Evolutionary conservation across 1,284 basidiomycete species (phyloP), one percentile per base, ranked within the genome.

Genomic region (Heterobasidion annosum): DNA sequence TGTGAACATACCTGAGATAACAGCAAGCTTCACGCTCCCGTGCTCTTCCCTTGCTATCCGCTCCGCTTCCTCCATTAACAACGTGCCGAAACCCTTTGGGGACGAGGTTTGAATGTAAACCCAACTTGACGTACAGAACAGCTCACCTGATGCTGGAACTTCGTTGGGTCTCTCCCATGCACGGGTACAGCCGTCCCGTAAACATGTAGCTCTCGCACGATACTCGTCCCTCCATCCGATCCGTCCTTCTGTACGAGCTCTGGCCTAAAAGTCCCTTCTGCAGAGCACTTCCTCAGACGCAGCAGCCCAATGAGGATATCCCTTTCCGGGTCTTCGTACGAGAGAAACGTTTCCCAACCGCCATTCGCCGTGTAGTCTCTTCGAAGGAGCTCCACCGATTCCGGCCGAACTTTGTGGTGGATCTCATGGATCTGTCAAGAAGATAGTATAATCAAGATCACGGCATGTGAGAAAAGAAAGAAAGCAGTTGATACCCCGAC

Each of bases 51-150:
- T 77, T n/a, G 97, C 94, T 72, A 99, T 99, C 59, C 93, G 79
- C 70, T 99, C 97, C 1, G 97, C 97, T 73, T 99, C 96, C 69
- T 99, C 97, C 97, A 99, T 99, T 57, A 99, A 73, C 57, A 99
- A 68, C 32, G 94, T 98, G 18, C 97, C 97, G 67, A 99, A 98
- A 8, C 97, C 97, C 80, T 92, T 70, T 49, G 64, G 15, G 19
- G 10, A 25, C 5, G 8, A 46, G 18, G 0, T 34, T 19, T 35
- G 18, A n/a, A 34, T n/a, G 5, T 25, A 33, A 33, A 33, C 18
- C 32, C 18, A 50, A 18, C 33, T 34, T n/a, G 37, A 54, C 46
- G 54, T 34, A 19, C 56, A 57, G 45, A 50, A 48, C 25, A 43
- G 59, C 47, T 45, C 48, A 85, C 84, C 75, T 95, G 92, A 70